These are phyloP conservation scores for Casaregolazyma lundiana DNA, from an alignment of 1,139 yeast genomes.

Conservation along the genomic window DNA sequence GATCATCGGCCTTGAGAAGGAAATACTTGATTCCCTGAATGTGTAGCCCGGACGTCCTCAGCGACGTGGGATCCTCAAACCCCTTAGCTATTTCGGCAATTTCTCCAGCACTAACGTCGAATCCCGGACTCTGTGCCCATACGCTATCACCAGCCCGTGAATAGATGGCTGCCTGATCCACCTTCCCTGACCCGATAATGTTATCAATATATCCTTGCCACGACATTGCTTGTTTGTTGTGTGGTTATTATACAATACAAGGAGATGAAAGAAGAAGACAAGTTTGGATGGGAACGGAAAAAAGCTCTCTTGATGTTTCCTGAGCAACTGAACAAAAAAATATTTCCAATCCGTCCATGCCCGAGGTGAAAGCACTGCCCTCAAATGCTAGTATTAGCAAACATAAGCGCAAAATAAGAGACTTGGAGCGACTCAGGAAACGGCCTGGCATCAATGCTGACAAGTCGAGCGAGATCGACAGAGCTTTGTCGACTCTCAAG, in stretches of 20 bases:
- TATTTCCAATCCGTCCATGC: constrained; percentile 1
- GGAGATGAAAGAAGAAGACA: neutral
- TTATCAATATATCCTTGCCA: constrained; percentile 87
- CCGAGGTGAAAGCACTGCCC: constrained; percentile 6
- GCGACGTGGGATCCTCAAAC: constrained; percentile 68
- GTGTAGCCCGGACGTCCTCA: constrained; percentile 84
- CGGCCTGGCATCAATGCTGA: constrained; percentile 56
- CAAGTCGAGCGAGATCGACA: constrained; percentile 73
- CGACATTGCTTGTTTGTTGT: constrained; percentile 31
- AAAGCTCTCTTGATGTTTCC: neutral
- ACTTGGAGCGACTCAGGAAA: constrained; percentile 63
- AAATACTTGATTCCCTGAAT: constrained; percentile 83
- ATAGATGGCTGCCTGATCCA: constrained; percentile 89
- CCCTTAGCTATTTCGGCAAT: constrained; percentile 72
- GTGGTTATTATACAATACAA: neutral
- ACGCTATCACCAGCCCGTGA: constrained; percentile 91
- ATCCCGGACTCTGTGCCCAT: constrained; percentile 84
- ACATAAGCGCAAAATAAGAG: constrained; percentile 81
- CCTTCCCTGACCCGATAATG: constrained; percentile 75
- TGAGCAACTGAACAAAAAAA: constrained; percentile 1
- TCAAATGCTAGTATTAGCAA: constrained; percentile 18
- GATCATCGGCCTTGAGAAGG: constrained; percentile 81
- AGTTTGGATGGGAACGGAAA: neutral
- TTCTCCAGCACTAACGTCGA: constrained; percentile 66
- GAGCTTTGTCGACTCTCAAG: constrained; percentile 72